phyloP scores from a whole-genome alignment of 805 yeast genomes.

The Yamadazyma phyllophila region DNA sequence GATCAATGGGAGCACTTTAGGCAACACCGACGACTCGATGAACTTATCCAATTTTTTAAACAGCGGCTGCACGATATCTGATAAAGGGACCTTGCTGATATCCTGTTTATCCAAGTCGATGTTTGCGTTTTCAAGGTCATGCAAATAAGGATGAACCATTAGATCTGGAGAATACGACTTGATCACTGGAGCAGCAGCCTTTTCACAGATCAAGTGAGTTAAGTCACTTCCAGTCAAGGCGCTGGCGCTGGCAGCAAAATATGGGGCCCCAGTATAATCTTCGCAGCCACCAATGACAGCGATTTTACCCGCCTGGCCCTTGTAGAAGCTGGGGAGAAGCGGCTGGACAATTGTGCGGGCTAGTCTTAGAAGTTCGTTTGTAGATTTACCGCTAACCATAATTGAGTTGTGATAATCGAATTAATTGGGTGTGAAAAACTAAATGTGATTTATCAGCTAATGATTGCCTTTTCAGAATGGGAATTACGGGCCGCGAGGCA shows the following conservation, averaged over 20 bases:
- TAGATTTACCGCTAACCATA: constrained; percentile 23
- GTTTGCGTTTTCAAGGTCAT: constrained; percentile 38
- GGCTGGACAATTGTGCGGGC: constrained; percentile 72
- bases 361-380: constrained; percentile 45
- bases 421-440: no score
- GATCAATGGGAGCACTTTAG: constrained; percentile 54
- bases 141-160: constrained; percentile 93
- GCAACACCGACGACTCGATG: constrained; percentile 47
- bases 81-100: constrained; percentile 16
- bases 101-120: constrained; percentile 19
- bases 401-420: no score
- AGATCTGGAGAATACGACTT: constrained; percentile 88
- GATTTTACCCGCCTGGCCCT: constrained; percentile 89
- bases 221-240: constrained; percentile 85
- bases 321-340: constrained; percentile 64
- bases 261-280: constrained; percentile 97
- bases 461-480: no score
- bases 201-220: constrained; percentile 86
- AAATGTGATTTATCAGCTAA: no score
- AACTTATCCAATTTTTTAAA: constrained; percentile 25
- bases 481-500: no score
- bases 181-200: constrained; percentile 72
- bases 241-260: constrained; percentile 81
- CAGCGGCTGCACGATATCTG: constrained; percentile 22
- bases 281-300: constrained; percentile 92